Evolutionary conservation across 1,284 basidiomycete genomes (phyloP).

Genomic region (Austroboletus sp.): DNA sequence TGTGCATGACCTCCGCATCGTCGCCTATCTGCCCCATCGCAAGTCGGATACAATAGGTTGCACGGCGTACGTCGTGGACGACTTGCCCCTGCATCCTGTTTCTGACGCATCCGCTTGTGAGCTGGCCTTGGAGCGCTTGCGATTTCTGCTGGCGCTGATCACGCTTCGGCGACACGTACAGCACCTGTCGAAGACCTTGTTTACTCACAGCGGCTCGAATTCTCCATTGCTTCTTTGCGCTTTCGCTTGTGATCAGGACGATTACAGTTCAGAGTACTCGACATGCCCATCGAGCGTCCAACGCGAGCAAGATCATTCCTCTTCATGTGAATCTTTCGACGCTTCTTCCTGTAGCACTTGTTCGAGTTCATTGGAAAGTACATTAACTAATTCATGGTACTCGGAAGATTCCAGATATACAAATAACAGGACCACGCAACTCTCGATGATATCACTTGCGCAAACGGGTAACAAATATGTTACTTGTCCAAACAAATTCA

Average conservation of each 20-base stretch:
- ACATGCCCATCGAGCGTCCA: slow-evolving; percentile 21
- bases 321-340: slow-evolving; percentile 9
- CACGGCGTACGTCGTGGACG: slow-evolving; percentile 19
- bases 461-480: background rate
- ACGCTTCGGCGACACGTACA: slow-evolving; percentile 19
- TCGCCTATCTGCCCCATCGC: slow-evolving; percentile 20
- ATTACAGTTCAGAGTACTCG: slow-evolving; percentile 21
- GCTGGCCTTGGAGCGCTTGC: slow-evolving; percentile 15
- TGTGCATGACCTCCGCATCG: slow-evolving; percentile 12
- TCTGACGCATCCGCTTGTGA: slow-evolving; percentile 8
- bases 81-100: slow-evolving; percentile 12
- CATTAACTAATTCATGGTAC: slow-evolving; percentile 4
- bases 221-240: too few relatives aligned
- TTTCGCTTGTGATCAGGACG: background rate
- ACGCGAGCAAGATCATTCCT: slow-evolving; percentile 1
- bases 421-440: slow-evolving; percentile 6
- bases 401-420: slow-evolving; percentile 5
- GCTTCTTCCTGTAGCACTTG: slow-evolving; percentile 27
- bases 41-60: slow-evolving; percentile 8
- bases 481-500: background rate
- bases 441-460: slow-evolving; percentile 3
- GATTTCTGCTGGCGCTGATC: slow-evolving; percentile 16
- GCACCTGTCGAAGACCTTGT: slow-evolving; percentile 14
- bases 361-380: slow-evolving; percentile 8
- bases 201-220: background rate